A percentile compares a stretch with the other conserved stretches of the same genome.
These are phyloP conservation scores for Nothopassalora personata DNA, from an alignment of 2,329 filamentous ascomycete genomes.

Conservation along the genomic window DNA sequence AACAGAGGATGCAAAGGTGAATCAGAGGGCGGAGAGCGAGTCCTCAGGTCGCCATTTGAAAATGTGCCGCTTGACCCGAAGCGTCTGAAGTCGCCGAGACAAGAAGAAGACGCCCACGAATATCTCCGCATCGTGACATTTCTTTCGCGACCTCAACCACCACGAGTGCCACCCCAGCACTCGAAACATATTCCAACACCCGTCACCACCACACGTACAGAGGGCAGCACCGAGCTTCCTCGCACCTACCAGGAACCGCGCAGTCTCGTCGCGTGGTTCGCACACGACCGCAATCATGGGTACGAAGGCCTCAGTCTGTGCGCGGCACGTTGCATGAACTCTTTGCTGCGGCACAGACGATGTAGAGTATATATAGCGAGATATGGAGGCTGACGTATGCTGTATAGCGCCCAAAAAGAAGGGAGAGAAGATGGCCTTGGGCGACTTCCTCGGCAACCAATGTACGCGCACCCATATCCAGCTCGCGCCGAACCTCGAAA, in stretches of 20 bases:
- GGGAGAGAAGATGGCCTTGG: conserved; percentile 93
- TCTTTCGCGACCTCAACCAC: neutral
- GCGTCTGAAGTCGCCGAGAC: too few relatives aligned
- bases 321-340: conserved; percentile 5
- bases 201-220: conserved; percentile 3
- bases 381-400: conserved; percentile 17
- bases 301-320: conserved; percentile 28
- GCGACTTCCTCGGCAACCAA: conserved; percentile 88
- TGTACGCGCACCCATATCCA: conserved; percentile 48
- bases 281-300: conserved; percentile 55
- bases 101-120: neutral
- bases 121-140: neutral
- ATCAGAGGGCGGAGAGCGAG: neutral
- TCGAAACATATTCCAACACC: conserved; percentile 3
- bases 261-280: conserved; percentile 19
- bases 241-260: conserved; percentile 5
- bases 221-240: conserved; percentile 7
- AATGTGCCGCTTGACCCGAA: too few relatives aligned
- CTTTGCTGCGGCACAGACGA: conserved; percentile 1
- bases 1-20: neutral
- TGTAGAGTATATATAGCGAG: neutral
- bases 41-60: neutral
- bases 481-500: neutral
- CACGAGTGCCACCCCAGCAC: conserved; percentile 11
- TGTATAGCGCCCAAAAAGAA: conserved; percentile 66